Percentiles rank a stretch among this genome's conserved stretches.
Evolutionary conservation across 2,329 filamentous ascomycete genomes (phyloP).

Genomic region (Periconia macrospinosa): DNA sequence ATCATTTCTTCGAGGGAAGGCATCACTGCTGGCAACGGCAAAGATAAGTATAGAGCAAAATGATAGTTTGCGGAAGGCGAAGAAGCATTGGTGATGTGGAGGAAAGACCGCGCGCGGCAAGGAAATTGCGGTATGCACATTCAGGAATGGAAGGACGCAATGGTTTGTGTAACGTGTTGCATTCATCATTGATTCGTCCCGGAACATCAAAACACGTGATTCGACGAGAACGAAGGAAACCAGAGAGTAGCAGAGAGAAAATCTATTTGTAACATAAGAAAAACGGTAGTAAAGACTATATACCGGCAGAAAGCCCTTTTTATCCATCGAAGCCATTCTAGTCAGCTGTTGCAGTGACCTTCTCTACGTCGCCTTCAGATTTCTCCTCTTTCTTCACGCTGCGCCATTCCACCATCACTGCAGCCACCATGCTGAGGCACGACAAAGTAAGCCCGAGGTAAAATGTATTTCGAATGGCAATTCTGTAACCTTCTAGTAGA

Average conservation of each 20-base stretch:
- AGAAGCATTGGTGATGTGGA: neutral
- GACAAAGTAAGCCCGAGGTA: constrained; percentile 13
- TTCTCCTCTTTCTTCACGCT: constrained; percentile 12
- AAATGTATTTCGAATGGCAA: constrained; percentile 10
- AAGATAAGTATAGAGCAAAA: constrained; percentile 8
- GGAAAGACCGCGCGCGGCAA: neutral
- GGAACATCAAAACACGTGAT: neutral
- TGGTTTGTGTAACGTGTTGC: constrained; percentile 12
- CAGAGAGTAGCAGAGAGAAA: no score
- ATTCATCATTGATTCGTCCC: neutral
- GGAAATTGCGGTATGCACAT: neutral
- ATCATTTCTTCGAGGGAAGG: neutral
- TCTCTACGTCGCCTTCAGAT: neutral
- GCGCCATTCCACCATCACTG: constrained; percentile 13
- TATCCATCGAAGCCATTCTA: no score
- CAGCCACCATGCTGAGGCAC: constrained; percentile 9
- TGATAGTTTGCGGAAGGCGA: constrained; percentile 7
- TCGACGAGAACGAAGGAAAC: neutral
- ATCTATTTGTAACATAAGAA: no score
- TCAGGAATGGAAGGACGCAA: neutral
- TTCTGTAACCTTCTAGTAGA: constrained; percentile 12
- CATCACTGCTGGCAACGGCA: neutral
- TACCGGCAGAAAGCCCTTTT: no score
- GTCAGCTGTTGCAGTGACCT: neutral
- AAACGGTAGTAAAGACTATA: no score